Base-by-base conservation (phyloP, 1,284 basidiomycete species). In the Lignosus rhinocerotis region DNA sequence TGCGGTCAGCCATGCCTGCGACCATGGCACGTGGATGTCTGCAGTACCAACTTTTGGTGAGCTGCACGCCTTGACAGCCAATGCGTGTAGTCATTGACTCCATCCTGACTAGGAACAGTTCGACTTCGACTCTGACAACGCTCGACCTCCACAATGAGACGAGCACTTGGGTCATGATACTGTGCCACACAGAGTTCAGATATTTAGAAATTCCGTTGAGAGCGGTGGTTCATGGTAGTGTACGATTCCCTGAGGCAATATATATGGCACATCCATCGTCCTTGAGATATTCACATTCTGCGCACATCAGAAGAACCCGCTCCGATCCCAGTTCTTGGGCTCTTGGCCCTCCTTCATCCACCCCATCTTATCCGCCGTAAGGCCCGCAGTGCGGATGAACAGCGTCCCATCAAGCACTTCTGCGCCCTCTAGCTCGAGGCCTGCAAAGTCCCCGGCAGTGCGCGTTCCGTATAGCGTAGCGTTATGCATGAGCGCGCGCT, bases 381-480 rank as follows among this genome's bases (percentile, higher is more conserved):
- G 61, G 51, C 76, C 78, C 1, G 84, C 85, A 1, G 76, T 73
- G 33, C 84, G 73, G 30, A 85, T 60, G 65, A 88, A 88, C 52
- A 89, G 64, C 12, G 78, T 80, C 6, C 87, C 87, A 63, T 88
- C 87, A 31, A 88, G 64, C 34, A 70, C 65, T 25, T 83, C 83
- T 10, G 76, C 76, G 7, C 77, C 83, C 6, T 74, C 69, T 53
- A 85, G 65, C 60, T 76, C 70, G 32, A 75, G 66, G 8, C 52
- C 61, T 9, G 63, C 61, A 50, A 72, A 73, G 46, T 70, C 68
- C 2, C 80, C 80, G 1, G 73, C 59, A 4, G 70, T 61, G 8
- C 75, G 69, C 32, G 69, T 65, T 6, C 85, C 84, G 54, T 83
- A 87, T 38, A 80, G 53, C n/a, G 68, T 58, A 0, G 75, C 77